Conservation (phyloP, 768 basidiomycete species). For the Paxillus ammoniavirescens region DNA sequence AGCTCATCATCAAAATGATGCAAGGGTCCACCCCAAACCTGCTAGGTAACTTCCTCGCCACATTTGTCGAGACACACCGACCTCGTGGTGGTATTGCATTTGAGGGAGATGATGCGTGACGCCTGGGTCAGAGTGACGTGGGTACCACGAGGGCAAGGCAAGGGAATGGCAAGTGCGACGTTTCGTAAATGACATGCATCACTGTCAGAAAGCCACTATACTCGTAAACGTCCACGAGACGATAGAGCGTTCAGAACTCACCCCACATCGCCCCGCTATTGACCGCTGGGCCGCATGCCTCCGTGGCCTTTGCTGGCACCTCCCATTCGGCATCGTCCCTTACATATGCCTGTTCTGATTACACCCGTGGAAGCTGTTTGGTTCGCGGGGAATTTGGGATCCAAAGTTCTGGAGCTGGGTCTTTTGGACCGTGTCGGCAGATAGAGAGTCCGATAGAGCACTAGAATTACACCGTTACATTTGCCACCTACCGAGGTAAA, state of each 20-base stretch:
- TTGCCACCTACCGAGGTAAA: no score
- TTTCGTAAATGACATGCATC: slow-evolving; percentile 47
- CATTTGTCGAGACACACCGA: slow-evolving; percentile 51
- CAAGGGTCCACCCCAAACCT: slow-evolving; percentile 22
- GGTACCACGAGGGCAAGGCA: slow-evolving; percentile 36
- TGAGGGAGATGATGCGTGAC: slow-evolving; percentile 20
- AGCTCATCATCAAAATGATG: slow-evolving; percentile 8
- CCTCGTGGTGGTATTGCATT: slow-evolving; percentile 38
- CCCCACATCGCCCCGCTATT: slow-evolving; percentile 24
- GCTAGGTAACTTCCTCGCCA: slow-evolving; percentile 43
- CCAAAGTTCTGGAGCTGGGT: slow-evolving; percentile 61
- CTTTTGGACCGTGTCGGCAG: slow-evolving; percentile 36
- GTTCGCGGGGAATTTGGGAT: slow-evolving; percentile 62
- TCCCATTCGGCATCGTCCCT: slow-evolving; percentile 69
- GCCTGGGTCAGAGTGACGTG: slow-evolving; percentile 16
- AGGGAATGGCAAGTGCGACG: slow-evolving; percentile 66
- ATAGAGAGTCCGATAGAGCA: background rate
- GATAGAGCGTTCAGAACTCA: slow-evolving; percentile 14
- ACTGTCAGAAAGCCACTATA: slow-evolving; percentile 6
- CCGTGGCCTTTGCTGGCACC: slow-evolving; percentile 48
- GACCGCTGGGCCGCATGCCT: slow-evolving; percentile 44
- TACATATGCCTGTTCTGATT: slow-evolving; percentile 51
- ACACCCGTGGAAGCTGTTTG: slow-evolving; percentile 48
- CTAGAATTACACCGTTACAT: no score
- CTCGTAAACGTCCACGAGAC: slow-evolving; percentile 16